These are phyloP conservation scores for Boletus reticulatus DNA, from an alignment of 768 basidiomycete species.

Conservation along the genomic window DNA sequence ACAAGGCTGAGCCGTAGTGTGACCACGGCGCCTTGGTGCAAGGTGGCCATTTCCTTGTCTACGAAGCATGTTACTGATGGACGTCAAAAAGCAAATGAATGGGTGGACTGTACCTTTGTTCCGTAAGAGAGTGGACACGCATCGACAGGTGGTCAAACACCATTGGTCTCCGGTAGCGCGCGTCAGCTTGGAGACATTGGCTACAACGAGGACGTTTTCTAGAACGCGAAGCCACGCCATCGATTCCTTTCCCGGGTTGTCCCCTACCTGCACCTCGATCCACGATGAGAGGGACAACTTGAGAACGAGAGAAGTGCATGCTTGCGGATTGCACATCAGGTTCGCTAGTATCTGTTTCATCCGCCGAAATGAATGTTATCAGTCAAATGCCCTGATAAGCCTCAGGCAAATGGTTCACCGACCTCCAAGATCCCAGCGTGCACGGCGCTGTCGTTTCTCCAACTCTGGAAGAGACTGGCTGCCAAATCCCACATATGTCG, in stretches of 20 bases:
- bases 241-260: conserved; percentile 32
- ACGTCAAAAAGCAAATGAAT: neutral
- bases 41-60: conserved; percentile 19
- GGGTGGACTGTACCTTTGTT: conserved; percentile 9
- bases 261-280: conserved; percentile 71
- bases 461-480: conserved; percentile 77
- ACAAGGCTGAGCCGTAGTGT: conserved; percentile 39
- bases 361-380: neutral
- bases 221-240: conserved; percentile 65
- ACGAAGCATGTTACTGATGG: neutral
- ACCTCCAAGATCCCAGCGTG: conserved; percentile 69
- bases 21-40: conserved; percentile 29
- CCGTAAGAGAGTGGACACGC: conserved; percentile 33
- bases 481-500: conserved; percentile 88
- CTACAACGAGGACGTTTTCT: conserved; percentile 57
- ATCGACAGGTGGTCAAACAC: conserved; percentile 54
- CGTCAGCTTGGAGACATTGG: conserved; percentile 51
- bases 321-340: conserved; percentile 66
- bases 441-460: conserved; percentile 48
- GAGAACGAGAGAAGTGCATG: conserved; percentile 67
- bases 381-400: neutral
- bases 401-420: conserved; percentile 12
- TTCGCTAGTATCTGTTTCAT: conserved; percentile 64
- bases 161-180: conserved; percentile 57
- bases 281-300: conserved; percentile 74